Evolutionary conservation across 208 protist genomes (phyloP).

Genomic region (Naegleria lovaniensis): DNA sequence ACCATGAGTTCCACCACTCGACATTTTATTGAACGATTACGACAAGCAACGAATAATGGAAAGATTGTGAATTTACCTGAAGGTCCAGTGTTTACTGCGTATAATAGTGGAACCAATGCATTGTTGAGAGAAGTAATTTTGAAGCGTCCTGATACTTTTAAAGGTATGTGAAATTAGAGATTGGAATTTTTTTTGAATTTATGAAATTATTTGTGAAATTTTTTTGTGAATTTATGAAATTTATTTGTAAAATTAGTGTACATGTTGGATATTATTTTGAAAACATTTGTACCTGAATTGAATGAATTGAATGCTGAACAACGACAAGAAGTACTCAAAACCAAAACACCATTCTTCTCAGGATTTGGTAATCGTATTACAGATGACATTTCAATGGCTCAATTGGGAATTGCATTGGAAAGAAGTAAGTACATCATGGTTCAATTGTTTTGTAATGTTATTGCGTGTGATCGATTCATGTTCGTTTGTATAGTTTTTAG

Average conservation of each 20-base stretch:
- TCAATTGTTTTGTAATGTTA: too few species aligned
- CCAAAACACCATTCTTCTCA: conserved; percentile 69
- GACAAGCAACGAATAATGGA: background rate
- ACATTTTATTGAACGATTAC: background rate
- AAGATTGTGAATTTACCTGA: background rate
- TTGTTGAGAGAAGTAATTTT: conserved; percentile 8
- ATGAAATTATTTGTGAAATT: too few species aligned
- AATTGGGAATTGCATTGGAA: background rate
- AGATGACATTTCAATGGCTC: conserved; percentile 42
- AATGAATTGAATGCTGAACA: background rate
- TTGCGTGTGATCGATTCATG: too few species aligned
- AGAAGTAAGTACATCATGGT: conserved; percentile 15
- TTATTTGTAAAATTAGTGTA: background rate
- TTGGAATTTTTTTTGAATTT: too few species aligned
- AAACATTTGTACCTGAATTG: background rate
- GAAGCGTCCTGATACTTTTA: conserved; percentile 10
- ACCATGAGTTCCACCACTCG: background rate
- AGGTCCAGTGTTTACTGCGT: conserved; percentile 1
- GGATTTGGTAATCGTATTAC: conserved; percentile 80
- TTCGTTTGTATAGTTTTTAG: background rate
- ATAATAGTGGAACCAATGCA: background rate
- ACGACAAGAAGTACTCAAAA: conserved; percentile 34
- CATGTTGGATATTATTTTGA: conserved; percentile 6
- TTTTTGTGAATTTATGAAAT: too few species aligned
- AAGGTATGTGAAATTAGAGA: background rate